Evolutionary conservation across 2,329 filamentous ascomycete genomes (phyloP), one percentile per base, ranked within the genome.

Genomic region (Ophiostoma ulmi): DNA sequence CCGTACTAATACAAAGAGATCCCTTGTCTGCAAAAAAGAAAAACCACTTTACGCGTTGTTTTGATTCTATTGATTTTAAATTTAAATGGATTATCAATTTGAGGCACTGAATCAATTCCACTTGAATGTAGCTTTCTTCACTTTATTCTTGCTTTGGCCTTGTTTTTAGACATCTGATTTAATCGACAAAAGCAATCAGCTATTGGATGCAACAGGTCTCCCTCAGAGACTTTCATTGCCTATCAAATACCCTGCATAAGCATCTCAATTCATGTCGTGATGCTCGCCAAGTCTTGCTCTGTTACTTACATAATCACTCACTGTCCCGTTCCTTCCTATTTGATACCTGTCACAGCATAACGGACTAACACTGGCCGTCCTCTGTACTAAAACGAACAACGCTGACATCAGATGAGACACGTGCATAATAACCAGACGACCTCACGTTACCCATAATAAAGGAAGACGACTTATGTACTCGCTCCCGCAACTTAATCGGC

Each of bases 21-120:
- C 55, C 55, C 58, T 63, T 13, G 39, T 31, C 52, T n/a, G 14
- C 11, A 5, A 17, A 48, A 48, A 48, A 4, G 13, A 22, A 58
- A 68, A 69, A 55, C 71, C 71, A 73, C 73, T 74, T 73, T 73
- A 73, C 73, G 73, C 73, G 72, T 73, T 73, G 68, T 72, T 71
- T 69, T 72, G 69, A 55, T 63, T 17, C 13, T 26, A 31, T 63
- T 35, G 26, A 31, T 3, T 35, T 5, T 31, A 7, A 35, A 14
- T 8, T 5, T 14, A 17, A 6, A n/a, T 48, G 14, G 22, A 2
- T 4, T 20, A 20, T 48, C 44, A 20, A 48, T n/a, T 31, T 10
- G 44, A 48, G 6, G 6, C 31, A 31, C 44, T 48, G 17, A 20
- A 48, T 7, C 14, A 20, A 20, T 31, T 3, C 31, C 2, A 20